Evolutionary conservation across 1,284 basidiomycete genomes (phyloP).

Genomic region (Rhodotorula sp.): DNA sequence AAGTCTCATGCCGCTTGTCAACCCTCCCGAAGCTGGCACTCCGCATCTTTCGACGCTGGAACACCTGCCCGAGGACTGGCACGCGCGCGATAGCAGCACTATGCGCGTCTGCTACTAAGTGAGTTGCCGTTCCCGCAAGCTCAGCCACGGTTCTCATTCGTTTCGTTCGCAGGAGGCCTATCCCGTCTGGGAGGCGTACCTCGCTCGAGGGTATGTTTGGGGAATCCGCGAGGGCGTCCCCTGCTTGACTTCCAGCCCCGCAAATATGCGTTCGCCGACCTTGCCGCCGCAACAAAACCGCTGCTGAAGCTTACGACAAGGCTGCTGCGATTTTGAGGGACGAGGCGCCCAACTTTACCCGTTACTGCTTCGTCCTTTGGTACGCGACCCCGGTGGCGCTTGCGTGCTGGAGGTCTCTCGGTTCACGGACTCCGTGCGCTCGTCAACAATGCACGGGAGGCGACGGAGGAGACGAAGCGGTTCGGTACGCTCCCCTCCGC

Average conservation of each 20-base stretch:
- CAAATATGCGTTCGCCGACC: background rate
- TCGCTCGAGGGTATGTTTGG: background rate
- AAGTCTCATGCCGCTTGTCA: no score
- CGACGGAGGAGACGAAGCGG: no score
- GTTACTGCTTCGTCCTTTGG: background rate
- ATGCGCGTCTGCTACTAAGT: no score
- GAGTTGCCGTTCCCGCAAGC: background rate
- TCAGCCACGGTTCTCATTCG: background rate
- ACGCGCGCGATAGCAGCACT: no score
- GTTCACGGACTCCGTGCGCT: background rate
- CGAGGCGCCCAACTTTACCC: background rate
- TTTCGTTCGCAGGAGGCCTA: background rate
- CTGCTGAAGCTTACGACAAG: constrained; percentile 1
- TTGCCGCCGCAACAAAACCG: background rate
- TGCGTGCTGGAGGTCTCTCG: background rate
- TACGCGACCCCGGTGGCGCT: background rate
- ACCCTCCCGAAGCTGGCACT: background rate
- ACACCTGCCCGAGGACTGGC: no score
- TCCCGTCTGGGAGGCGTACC: constrained; percentile 2
- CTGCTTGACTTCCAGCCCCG: background rate
- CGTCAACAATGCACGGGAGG: background rate
- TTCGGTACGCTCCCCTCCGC: no score
- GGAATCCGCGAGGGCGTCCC: background rate
- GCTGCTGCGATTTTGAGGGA: background rate
- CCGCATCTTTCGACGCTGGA: no score